Percentiles rank a stretch among this genome's conserved stretches.
These are phyloP conservation scores for Lipomyces sp. DNA, from an alignment of 805 yeast genomes.

Conservation along the genomic window DNA sequence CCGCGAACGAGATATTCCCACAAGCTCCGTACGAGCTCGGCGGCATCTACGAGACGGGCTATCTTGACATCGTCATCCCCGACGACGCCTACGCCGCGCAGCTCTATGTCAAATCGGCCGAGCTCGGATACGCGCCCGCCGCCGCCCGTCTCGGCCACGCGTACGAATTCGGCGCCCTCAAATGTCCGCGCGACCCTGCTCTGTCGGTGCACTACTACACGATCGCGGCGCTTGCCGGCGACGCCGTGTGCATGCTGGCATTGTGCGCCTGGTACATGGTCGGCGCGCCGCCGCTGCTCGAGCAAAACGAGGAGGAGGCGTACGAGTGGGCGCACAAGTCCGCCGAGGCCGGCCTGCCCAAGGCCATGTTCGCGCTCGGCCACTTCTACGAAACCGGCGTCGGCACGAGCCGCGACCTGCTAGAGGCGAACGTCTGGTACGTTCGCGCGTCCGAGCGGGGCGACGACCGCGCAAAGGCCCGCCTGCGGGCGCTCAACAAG, in stretches of 20 bases:
- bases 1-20: slow-evolving; percentile 76
- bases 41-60: slow-evolving; percentile 77
- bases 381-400: slow-evolving; percentile 83
- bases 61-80: slow-evolving; percentile 77
- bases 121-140: slow-evolving; percentile 77
- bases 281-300: slow-evolving; percentile 81
- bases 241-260: slow-evolving; percentile 85
- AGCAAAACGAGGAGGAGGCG: slow-evolving; percentile 76
- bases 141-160: slow-evolving; percentile 75
- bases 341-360: slow-evolving; percentile 67
- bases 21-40: slow-evolving; percentile 96
- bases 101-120: slow-evolving; percentile 82
- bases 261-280: slow-evolving; percentile 96
- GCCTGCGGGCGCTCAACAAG: slow-evolving; percentile 23
- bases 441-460: slow-evolving; percentile 64
- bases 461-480: slow-evolving; percentile 48
- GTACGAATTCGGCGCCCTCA: slow-evolving; percentile 72
- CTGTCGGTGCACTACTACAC: slow-evolving; percentile 90
- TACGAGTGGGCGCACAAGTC: slow-evolving; percentile 93
- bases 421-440: slow-evolving; percentile 71
- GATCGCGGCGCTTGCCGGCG: slow-evolving; percentile 84
- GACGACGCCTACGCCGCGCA: slow-evolving; percentile 83
- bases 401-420: slow-evolving; percentile 64
- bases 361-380: slow-evolving; percentile 83
- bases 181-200: slow-evolving; percentile 72